phyloP scores from a whole-genome alignment of 495 filamentous ascomycete genomes.

The Talaromyces liani region DNA sequence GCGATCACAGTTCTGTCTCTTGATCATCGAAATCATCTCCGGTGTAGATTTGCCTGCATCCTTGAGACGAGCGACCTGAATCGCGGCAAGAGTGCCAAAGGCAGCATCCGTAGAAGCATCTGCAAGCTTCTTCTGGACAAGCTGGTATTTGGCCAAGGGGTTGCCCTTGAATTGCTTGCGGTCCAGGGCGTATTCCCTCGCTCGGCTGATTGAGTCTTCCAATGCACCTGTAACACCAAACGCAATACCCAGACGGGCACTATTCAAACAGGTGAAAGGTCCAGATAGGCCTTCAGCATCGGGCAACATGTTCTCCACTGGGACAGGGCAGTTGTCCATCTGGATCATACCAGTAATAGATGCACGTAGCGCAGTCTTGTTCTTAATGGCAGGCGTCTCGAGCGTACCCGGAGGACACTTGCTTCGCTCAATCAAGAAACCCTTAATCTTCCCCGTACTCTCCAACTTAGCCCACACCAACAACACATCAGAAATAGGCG shows the following conservation, averaged over 20 bases:
- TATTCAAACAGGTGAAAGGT: constrained; percentile 91
- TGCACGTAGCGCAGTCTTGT: constrained; percentile 89
- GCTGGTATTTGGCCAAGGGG: constrained; percentile 91
- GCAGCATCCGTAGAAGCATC: constrained; percentile 88
- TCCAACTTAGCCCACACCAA: constrained; percentile 93
- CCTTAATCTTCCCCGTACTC: constrained; percentile 87
- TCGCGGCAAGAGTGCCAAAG: constrained; percentile 77
- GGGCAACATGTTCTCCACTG: constrained; percentile 89
- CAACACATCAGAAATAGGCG: constrained; percentile 84
- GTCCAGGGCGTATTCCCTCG: constrained; percentile 81
- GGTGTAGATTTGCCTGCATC: constrained; percentile 80
- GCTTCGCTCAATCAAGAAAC: constrained; percentile 78
- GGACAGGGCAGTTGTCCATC: constrained; percentile 82
- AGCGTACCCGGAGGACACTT: constrained; percentile 79
- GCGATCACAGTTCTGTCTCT: constrained; percentile 94
- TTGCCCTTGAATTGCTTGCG: constrained; percentile 96
- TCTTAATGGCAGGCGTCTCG: constrained; percentile 87
- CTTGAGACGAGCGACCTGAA: constrained; percentile 88
- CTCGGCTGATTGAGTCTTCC: constrained; percentile 77
- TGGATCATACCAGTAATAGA: constrained; percentile 98
- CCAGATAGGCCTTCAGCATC: constrained; percentile 80
- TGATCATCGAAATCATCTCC: constrained; percentile 98
- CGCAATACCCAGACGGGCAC: constrained; percentile 85
- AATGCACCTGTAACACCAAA: constrained; percentile 90
- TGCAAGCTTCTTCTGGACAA: constrained; percentile 96